Conservation (phyloP, 257 asterid species). For the Fraxinus excelsior region DNA sequence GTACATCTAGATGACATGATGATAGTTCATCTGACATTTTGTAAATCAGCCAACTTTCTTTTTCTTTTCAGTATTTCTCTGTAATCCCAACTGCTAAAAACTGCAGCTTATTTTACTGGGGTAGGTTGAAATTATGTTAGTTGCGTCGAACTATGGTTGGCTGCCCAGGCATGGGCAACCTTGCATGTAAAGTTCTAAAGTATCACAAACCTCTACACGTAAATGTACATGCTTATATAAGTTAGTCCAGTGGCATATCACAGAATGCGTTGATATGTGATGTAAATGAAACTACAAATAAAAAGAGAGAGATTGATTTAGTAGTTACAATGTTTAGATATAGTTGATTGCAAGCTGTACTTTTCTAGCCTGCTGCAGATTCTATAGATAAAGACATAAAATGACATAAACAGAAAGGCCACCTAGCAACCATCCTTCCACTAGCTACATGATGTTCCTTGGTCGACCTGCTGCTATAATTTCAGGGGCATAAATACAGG, state of each 20-base stretch:
- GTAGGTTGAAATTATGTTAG: background rate
- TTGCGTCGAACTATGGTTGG: background rate
- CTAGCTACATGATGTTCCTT: background rate
- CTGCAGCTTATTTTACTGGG: background rate
- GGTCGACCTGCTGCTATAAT: background rate
- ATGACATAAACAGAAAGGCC: background rate
- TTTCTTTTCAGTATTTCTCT: background rate
- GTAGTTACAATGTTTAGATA: background rate
- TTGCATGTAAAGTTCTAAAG: no score
- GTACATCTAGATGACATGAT: background rate
- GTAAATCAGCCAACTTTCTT: background rate
- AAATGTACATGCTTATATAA: background rate
- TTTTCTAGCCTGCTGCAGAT: slow-evolving; percentile 4
- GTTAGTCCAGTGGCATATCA: no score
- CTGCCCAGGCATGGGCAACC: no score
- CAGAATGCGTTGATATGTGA: background rate
- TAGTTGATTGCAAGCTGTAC: background rate
- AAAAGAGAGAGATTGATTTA: background rate
- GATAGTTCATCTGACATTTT: background rate
- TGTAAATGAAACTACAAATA: background rate
- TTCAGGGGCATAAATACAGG: background rate
- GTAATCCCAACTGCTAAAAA: background rate
- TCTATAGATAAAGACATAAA: background rate
- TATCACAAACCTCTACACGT: no score
- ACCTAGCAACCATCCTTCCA: background rate